Evolutionary conservation across 2,329 filamentous ascomycete species (phyloP), one percentile per base, ranked within the genome.

Genomic region (Podosphaera leucotricha): DNA sequence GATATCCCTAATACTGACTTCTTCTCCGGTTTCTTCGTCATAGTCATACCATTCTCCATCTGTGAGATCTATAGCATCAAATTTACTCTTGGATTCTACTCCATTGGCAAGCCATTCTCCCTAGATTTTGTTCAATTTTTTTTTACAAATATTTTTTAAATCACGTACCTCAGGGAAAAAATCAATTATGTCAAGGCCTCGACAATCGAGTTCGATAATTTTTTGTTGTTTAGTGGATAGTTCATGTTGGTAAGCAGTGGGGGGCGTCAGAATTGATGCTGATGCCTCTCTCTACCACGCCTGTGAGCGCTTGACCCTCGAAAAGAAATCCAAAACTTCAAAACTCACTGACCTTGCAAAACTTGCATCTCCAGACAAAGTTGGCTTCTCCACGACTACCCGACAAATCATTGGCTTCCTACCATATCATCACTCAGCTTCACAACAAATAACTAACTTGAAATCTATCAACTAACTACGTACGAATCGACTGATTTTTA

Each of bases 291-390:
- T 71, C 82, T 86, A 15, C 39, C 10, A 30, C 18, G 43, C 43
- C 6, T 16, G 47, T 41, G 13, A 38, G 19, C 19, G n/a, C n/a
- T n/a, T n/a, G n/a, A n/a, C n/a, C n/a, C n/a, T n/a, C n/a, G n/a
- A n/a, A n/a, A n/a, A n/a, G n/a, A n/a, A n/a, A n/a, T n/a, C n/a
- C n/a, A n/a, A n/a, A 15, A 41, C 10, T 38, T 36, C 22, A 44
- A 20, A 19, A 35, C 7, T 11, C 59, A 22, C 63, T 24, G 52
- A 90, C 85, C 73, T 90, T 92, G 76, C 90, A 98, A 59, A 90
- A 87, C 63, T 92, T 93, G 71, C 90, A 98, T 61, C 77, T 86
- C 87, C 90, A 98, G n/a, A 98, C 90, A 62, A 98, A 98, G 62
- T 95, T 95, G 48, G 90, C 90, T 62, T 95, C 86, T 51, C 90